Evolutionary conservation across 108 stramenopile genomes (phyloP), one percentile per base, ranked within the genome.

Genomic region (Cafeteria roenbergensis): DNA sequence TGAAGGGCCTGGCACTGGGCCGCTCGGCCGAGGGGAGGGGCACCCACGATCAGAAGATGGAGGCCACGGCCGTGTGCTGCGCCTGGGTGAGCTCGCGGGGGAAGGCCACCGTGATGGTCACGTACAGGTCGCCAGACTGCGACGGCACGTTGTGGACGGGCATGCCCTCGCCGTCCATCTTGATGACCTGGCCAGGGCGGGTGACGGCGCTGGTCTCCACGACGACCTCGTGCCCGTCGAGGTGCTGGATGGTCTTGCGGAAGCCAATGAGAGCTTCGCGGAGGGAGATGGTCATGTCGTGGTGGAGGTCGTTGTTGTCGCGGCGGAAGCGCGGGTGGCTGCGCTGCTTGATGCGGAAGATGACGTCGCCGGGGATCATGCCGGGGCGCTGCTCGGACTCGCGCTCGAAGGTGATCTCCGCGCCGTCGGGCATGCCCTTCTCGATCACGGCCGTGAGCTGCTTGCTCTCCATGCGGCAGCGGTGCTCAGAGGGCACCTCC

Each of bases 181-280:
- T 55, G 33, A 68, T 38, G 55, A 69, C 55, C 52, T 82, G 71
- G 30, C 64, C 64, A 8, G 74, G 79, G 24, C 67, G 51, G n/a
- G 83, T 82, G 27, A 82, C 52, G 28, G 54, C 67, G 0, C 27
- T 22, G 33, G 52, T 55, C 28, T 69, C 66, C 4, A 82, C 57
- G 48, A 34, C 34, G 9, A 84, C 81, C 33, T 38, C 26, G 36
- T 35, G 79, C 24, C 80, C 83, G 38, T 84, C 83, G 28, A 84
- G 63, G 35, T 82, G 83, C 48, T 72, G 35, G 67, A 84, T 51
- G 28, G 17, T 53, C 29, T 37, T 57, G 37, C 51, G 26, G 60
- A 84, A 84, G 29, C 83, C 83, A 33, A 78, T 55, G 38, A 84
- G 77, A 0, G 83, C 81, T 28, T 84, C 78, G 37, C 73, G 29